Evolutionary conservation across 2,329 filamentous ascomycete species (phyloP), one percentile per base, ranked within the genome.

Genomic region (Claviceps pusilla): DNA sequence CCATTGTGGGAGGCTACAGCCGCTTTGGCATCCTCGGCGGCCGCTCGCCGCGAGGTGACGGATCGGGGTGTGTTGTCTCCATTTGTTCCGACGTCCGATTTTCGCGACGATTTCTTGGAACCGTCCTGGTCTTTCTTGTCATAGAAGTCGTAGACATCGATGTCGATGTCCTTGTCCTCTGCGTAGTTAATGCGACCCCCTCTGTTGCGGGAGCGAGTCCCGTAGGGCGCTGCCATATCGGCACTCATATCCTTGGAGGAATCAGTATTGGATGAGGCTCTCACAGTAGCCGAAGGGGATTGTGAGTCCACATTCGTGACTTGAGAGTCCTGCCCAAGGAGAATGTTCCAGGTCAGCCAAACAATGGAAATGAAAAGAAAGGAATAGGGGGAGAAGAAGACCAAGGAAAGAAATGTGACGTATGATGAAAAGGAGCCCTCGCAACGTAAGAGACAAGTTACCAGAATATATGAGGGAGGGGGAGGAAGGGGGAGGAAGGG

Each of bases 171-270:
- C 71, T 80, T 87, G 70, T 91, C 87, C 72, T 98, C 93, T 51
- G 93, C 91, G 70, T 98, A 98, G 71, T 98, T 98, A 60, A 86
- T 83, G 61, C 93, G 86, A 63, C 86, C 86, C 55, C 80, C 84
- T 64, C 90, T 85, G 70, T 95, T 95, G 68, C 93, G 86, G 62
- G 90, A 96, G 63, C 90, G 86, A 67, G 93, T 98, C 64, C 91
- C 91, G 70, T 98, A 96, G 50, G 82, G 83, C 61, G 82, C 83
- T 51, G 84, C 74, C 55, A 66, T 73, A 59, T 78, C 76, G 61
- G 72, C 66, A 59, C 71, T 70, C 59, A 66, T 68, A 57, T 80
- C 78, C 65, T 76, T 80, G 55, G 70, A 65, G 56, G 69, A 64
- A 59, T 75, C 75, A 54, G 74, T 73, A 56, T 69, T 71, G 55